Evolutionary conservation across 2,329 filamentous ascomycete species (phyloP), one percentile per base, ranked within the genome.

Genomic region (Sporothrix schenckii): DNA sequence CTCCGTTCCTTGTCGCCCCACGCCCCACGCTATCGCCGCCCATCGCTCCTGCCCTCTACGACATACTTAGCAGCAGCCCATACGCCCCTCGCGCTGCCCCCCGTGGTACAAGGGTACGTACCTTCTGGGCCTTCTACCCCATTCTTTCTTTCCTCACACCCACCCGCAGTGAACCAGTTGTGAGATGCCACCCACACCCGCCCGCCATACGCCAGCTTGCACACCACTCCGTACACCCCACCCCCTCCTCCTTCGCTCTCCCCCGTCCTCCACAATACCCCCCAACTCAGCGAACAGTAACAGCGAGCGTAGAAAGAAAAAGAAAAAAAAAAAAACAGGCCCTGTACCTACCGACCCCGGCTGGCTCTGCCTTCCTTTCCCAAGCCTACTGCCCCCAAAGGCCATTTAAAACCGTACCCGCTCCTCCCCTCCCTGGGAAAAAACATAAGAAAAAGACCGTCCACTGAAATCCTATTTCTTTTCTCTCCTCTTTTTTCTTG

Each of bases 331-430:
- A 71, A 69, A 72, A 70, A 54, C 24, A 66, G 41, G 44, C 69
- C 61, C 70, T 70, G 68, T 54, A 66, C 71, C 68, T 74, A 74
- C 71, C 74, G 72, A 73, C 72, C 72, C 68, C 66, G 63, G 70
- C 70, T 66, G 56, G 54, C 66, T 58, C 41, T 24, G 34, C 54
- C 63, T 70, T 54, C 47, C 61, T 54, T 34, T 14, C 34, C 44
- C 54, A 47, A 58, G 41, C 54, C 69, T 41, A 16, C 56, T 9
- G 16, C 44, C 34, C 58, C 49, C 39, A 47, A 66, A 67, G 58
- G 21, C 72, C 73, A 71, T 75, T 75, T 75, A 75, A 69, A 70
- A 71, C 72, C 72, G 69, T 69, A 69, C 52, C 71, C 70, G 66
- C 61, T 67, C 69, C 67, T 69, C 21, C 70, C 68, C 67, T 68